Evolutionary conservation across 225 moss, liverwort and hornwort genomes (phyloP).

Genomic region (Antitrichia curtipendula): DNA sequence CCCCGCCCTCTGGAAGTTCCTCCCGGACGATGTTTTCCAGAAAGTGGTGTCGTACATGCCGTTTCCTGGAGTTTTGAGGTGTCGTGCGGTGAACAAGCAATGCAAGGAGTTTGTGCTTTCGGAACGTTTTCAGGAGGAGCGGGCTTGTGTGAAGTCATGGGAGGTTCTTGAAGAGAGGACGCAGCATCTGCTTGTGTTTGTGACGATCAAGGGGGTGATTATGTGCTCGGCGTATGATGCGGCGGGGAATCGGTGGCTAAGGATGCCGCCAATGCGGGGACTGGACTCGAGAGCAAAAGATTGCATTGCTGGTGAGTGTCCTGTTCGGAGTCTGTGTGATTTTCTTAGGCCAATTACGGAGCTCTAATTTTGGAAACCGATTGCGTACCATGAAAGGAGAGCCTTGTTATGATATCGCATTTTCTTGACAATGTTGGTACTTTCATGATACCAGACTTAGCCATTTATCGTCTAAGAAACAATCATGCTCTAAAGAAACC

Average conservation of each 20-base stretch:
- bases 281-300: conserved; percentile 21
- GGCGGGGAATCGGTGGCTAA: conserved; percentile 3
- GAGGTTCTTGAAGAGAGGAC: not conserved
- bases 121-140: conserved; percentile 13
- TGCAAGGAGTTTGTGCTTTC: conserved; percentile 22
- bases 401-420: not conserved
- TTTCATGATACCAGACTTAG: too few species aligned
- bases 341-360: not conserved
- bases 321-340: not conserved
- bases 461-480: too few species aligned
- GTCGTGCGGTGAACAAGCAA: conserved; percentile 13
- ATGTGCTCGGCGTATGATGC: conserved; percentile 30
- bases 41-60: conserved; percentile 12
- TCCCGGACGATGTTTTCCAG: conserved; percentile 21
- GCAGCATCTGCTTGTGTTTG: conserved; percentile 29
- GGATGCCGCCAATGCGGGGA: conserved; percentile 34
- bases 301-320: conserved; percentile 20
- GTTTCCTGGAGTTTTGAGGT: conserved; percentile 1
- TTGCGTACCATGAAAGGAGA: not conserved
- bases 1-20: conserved; percentile 5
- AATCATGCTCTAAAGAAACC: not conserved
- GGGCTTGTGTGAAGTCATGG: conserved; percentile 21
- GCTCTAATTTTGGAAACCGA: not conserved
- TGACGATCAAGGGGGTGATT: conserved; percentile 11
- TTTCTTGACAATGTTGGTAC: not conserved